phyloP scores from a whole-genome alignment of 805 yeast genomes.

The Pichia thaimueangensis region DNA sequence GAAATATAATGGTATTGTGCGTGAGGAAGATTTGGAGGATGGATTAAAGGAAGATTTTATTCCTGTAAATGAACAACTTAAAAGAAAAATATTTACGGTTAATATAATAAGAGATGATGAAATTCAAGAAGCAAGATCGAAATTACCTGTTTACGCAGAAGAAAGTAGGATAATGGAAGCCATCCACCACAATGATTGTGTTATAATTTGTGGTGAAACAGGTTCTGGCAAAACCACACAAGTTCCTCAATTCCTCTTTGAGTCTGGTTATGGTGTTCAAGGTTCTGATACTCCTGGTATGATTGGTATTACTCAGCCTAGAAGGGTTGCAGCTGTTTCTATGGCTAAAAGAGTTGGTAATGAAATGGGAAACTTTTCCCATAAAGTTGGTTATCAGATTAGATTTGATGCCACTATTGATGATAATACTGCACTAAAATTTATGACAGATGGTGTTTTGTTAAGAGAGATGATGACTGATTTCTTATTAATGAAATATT shows the following conservation, averaged over 20 bases:
- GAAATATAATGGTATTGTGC: constrained; percentile 48
- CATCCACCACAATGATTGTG: constrained; percentile 82
- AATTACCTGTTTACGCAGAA: constrained; percentile 82
- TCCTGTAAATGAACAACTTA: constrained; percentile 46
- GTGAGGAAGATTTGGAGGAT: constrained; percentile 68
- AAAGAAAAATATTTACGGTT: constrained; percentile 62
- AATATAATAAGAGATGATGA: constrained; percentile 58
- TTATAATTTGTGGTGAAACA: constrained; percentile 93
- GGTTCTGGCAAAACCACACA: constrained; percentile 99
- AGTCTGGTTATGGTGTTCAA: constrained; percentile 75
- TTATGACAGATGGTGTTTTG: constrained; percentile 93
- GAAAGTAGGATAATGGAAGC: constrained; percentile 96
- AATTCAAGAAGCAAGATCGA: constrained; percentile 60
- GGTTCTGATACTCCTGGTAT: constrained; percentile 73
- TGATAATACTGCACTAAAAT: constrained; percentile 65
- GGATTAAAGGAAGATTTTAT: constrained; percentile 56
- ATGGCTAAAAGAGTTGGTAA: constrained; percentile 77
- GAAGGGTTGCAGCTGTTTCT: constrained; percentile 90
- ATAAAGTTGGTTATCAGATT: constrained; percentile 72
- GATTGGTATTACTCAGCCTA: constrained; percentile 94
- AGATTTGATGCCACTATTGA: constrained; percentile 69
- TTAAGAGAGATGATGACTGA: constrained; percentile 91
- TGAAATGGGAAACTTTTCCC: constrained; percentile 69
- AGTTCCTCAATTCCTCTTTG: constrained; percentile 92
- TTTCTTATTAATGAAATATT: constrained; percentile 71